Evolutionary conservation across 441 rosid genomes (phyloP).

Genomic region (Gossypium lobatum): DNA sequence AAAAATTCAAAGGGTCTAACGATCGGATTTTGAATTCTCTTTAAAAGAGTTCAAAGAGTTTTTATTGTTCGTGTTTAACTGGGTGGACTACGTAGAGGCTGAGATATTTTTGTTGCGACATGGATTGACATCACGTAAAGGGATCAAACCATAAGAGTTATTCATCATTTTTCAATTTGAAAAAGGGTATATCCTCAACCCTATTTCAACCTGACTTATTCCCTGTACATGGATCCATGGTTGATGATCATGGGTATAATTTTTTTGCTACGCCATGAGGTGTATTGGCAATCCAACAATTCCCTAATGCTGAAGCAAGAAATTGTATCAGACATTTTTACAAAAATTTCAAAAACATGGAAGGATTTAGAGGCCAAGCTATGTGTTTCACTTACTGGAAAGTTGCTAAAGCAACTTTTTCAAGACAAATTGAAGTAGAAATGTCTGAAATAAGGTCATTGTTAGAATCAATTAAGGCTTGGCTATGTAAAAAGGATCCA

Average conservation of each 20-base stretch:
- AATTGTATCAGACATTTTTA: too few species aligned
- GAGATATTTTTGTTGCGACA: background rate
- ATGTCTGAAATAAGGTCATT: too few species aligned
- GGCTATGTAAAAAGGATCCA: too few species aligned
- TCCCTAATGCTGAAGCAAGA: too few species aligned
- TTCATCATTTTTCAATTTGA: background rate
- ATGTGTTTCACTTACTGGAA: too few species aligned
- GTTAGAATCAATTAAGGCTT: too few species aligned
- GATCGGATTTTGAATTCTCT: background rate
- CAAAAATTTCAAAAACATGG: too few species aligned
- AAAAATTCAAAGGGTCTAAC: background rate
- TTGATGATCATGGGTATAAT: background rate
- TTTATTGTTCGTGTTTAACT: too few species aligned
- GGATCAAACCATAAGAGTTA: background rate
- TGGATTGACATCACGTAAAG: background rate
- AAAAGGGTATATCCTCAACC: background rate
- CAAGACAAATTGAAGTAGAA: too few species aligned
- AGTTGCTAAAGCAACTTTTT: too few species aligned
- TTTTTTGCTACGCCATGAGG: background rate
- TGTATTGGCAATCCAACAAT: background rate
- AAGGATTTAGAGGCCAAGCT: too few species aligned
- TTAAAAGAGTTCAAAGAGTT: background rate
- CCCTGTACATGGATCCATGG: background rate
- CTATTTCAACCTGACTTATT: background rate
- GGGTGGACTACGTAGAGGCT: background rate